phyloP scores from a whole-genome alignment of 805 yeast genomes.

The Candida nanaspora region DNA sequence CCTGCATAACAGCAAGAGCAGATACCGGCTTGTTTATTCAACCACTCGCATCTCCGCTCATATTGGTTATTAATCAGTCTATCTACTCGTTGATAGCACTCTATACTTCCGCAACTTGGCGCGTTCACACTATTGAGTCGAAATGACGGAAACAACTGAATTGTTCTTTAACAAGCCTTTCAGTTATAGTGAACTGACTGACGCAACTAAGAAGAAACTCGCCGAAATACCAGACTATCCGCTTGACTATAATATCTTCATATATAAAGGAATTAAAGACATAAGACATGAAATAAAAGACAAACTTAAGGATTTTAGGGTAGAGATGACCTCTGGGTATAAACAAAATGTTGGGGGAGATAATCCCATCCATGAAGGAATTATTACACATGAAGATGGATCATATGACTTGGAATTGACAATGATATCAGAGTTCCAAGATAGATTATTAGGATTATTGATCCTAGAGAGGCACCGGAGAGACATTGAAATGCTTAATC shows the following conservation, averaged over 20 bases:
- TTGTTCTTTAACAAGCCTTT: not conserved
- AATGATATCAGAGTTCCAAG: slow-evolving; percentile 26
- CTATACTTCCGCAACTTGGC: too few species aligned
- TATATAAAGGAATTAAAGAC: slow-evolving; percentile 24
- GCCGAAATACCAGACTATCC: slow-evolving; percentile 27
- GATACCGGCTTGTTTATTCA: too few species aligned
- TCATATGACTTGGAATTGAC: slow-evolving; percentile 14
- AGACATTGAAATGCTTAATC: slow-evolving; percentile 22
- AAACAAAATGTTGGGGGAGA: slow-evolving; percentile 10
- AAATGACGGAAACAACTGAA: not conserved
- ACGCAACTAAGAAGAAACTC: slow-evolving; percentile 10
- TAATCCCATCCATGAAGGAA: slow-evolving; percentile 15
- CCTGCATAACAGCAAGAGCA: too few species aligned
- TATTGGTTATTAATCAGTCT: too few species aligned
- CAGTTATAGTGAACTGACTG: slow-evolving; percentile 4
- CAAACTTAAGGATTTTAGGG: slow-evolving; percentile 16
- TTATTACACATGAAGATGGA: slow-evolving; percentile 8
- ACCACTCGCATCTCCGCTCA: too few species aligned
- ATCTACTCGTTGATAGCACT: too few species aligned
- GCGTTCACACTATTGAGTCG: too few species aligned
- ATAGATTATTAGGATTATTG: slow-evolving; percentile 24
- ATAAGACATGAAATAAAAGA: slow-evolving; percentile 12
- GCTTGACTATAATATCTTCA: slow-evolving; percentile 30
- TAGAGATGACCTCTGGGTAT: slow-evolving; percentile 11
- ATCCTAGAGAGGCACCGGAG: slow-evolving; percentile 30